Base-by-base conservation (phyloP, 306 rosid genomes). In the Mimosa pudica region DNA sequence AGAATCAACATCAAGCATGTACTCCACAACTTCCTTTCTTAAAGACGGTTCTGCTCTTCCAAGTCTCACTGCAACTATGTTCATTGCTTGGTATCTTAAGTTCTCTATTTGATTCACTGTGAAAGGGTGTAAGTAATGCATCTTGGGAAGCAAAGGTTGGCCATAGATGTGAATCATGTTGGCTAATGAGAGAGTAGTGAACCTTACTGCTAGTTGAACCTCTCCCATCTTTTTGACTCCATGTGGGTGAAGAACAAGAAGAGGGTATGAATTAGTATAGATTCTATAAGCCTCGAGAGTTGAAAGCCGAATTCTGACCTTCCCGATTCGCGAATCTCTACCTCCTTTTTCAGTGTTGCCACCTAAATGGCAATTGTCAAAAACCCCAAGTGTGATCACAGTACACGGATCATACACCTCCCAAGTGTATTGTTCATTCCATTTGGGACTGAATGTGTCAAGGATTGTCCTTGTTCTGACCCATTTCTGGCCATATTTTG, bases 341-440 rank as follows among this genome's bases (percentile, higher is more conserved):
- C 85, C 73, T n/a, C 35, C 73, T 57, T 87, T 92, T 61, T 89
- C 97, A 14, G 81, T 70, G 24, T 82, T 73, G 4, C 90, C 90
- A 9, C 94, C 90, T 10, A 95, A 79, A 78, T 95, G 97, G 77
- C 96, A 90, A 7, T 95, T 92, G 85, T 93, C 96, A 6, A 95
- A 91, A 55, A 93, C 97, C 10, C 98, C 98, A 10, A 95, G 38
- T 2, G 97, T 93, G 55, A 93, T 86, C 1, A 95, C 99, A 3
- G 98, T 91, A 84, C 97, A 94, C 32, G 98, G 97, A 79, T 94
- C 97, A 70, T 91, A 92, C 5, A 94, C 97, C 82, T 94, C 97
- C 97, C 97, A 92, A 14, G 97, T 92, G 84, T 94, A 94, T 71
- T 94, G 98, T 85, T 94, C 97, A 66, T 94, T 94, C 98, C 98